Base-by-base conservation (phyloP, 345 rosid genomes). In the Atalantia buxifolia region DNA sequence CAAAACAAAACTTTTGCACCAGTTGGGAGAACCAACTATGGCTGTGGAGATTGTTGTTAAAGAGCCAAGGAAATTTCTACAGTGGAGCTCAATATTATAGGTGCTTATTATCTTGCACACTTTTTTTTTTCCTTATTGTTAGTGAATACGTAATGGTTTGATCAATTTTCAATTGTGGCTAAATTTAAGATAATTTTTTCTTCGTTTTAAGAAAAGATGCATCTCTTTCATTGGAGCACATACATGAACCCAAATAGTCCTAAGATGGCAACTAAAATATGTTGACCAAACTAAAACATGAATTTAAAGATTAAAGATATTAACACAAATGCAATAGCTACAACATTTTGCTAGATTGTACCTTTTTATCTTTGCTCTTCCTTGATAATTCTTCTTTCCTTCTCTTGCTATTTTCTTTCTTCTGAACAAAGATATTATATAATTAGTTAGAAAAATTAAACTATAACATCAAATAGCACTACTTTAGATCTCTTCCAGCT, bases 331-430 rank as follows among this genome's bases (percentile, higher is more conserved):
- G 30, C 13, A 59, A 65, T 9, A 12, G 7, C 35, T n/a, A 5
- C 31, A 56, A 76, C 9, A 27, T 16, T 67, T 56, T 60, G 33
- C 28, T 61, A 75, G 74, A 36, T 28, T 48, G 5, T 79, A 94
- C 96, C 93, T 91, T 88, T 79, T 81, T 88, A 66, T 93, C 94
- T 83, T 87, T 90, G 80, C 63, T 82, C 86, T 81, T 92, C 83
- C 87, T 88, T 22, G 80, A 64, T 53, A 80, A 85, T 14, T 92
- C 92, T 68, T 92, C 89, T 78, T 90, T 95, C 84, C 92, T 92
- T 79, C 90, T 87, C 91, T 93, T 95, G 82, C 87, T 79, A 59
- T 48, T 85, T 80, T 89, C 94, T 66, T 92, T 93, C 78, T 83
- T 90, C 94, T 93, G 88, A 18, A 79, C 38, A 81, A 65, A 66